These are phyloP conservation scores for Metschnikowia continentalis DNA, from an alignment of 805 yeast species.

Conservation along the genomic window DNA sequence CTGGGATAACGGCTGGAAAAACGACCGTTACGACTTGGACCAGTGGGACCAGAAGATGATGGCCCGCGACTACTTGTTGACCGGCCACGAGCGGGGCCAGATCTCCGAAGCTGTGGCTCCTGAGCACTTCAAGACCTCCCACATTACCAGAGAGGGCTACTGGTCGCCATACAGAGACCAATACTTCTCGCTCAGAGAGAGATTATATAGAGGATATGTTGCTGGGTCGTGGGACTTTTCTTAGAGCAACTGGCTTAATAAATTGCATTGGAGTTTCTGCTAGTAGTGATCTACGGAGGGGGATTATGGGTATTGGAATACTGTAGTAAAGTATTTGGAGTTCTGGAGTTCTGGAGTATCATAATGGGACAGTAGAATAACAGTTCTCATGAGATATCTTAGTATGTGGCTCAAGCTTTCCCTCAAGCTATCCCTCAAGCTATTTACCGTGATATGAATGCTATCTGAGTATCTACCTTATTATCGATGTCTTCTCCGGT, in stretches of 20 bases:
- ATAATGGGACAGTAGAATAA: no score
- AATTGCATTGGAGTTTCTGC: not conserved
- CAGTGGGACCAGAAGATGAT: slow-evolving; percentile 46
- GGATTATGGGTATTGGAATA: no score
- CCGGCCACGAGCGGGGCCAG: slow-evolving; percentile 73
- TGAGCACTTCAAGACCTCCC: slow-evolving; percentile 69
- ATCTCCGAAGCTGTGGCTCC: slow-evolving; percentile 65
- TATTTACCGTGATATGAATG: no score
- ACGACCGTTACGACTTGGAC: slow-evolving; percentile 42
- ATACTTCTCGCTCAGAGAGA: slow-evolving; percentile 43
- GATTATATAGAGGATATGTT: slow-evolving; percentile 44
- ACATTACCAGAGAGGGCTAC: slow-evolving; percentile 34
- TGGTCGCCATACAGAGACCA: slow-evolving; percentile 46
- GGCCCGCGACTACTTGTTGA: slow-evolving; percentile 71
- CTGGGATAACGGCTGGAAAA: slow-evolving; percentile 49
- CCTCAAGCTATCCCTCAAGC: no score
- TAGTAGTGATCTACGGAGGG: no score
- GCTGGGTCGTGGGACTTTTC: slow-evolving; percentile 43
- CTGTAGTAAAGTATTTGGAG: no score
- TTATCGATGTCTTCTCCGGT: no score
- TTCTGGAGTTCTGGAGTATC: no score
- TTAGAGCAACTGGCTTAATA: slow-evolving; percentile 9
- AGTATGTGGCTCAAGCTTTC: no score
- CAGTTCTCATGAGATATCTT: no score
- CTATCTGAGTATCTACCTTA: no score